phyloP scores from a whole-genome alignment of 768 basidiomycete species.

The Lactifluus subvellereus region DNA sequence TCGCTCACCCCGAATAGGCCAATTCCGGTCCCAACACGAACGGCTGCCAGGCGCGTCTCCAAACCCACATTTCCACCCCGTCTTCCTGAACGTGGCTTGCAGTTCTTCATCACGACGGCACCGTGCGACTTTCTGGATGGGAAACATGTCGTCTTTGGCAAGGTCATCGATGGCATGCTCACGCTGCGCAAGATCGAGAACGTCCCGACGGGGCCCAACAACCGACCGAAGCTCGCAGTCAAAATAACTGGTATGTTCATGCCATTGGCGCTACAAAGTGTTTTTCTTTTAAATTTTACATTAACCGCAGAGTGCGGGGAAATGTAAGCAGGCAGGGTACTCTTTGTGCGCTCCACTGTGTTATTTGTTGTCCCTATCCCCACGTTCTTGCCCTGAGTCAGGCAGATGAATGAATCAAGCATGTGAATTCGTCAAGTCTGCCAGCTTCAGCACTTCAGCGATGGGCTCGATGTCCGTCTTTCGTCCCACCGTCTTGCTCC shows the following conservation, averaged over 20 bases:
- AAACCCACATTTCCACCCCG: neutral
- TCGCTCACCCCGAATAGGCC: conserved; percentile 46
- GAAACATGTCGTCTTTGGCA: conserved; percentile 91
- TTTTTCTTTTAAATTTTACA: neutral
- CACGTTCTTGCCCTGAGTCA: neutral
- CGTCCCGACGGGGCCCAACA: conserved; percentile 86
- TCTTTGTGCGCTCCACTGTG: neutral
- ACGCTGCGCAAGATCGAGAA: conserved; percentile 96
- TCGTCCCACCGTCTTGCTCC: neutral
- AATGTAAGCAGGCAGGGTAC: conserved; percentile 28
- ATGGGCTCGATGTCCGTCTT: neutral
- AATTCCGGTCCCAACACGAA: conserved; percentile 95
- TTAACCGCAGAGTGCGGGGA: conserved; percentile 35
- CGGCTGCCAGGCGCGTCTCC: conserved; percentile 65
- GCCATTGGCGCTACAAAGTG: neutral
- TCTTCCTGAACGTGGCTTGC: neutral
- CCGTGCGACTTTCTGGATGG: conserved; percentile 95
- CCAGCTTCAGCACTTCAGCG: neutral
- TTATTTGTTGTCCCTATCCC: neutral
- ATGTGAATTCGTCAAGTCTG: neutral
- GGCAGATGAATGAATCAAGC: neutral
- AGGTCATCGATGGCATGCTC: conserved; percentile 88
- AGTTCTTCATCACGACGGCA: conserved; percentile 97
- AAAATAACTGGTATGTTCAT: conserved; percentile 70
- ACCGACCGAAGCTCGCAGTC: conserved; percentile 80